Conservation (phyloP, 1,284 basidiomycete genomes). For the Lignosus rhinocerotis region DNA sequence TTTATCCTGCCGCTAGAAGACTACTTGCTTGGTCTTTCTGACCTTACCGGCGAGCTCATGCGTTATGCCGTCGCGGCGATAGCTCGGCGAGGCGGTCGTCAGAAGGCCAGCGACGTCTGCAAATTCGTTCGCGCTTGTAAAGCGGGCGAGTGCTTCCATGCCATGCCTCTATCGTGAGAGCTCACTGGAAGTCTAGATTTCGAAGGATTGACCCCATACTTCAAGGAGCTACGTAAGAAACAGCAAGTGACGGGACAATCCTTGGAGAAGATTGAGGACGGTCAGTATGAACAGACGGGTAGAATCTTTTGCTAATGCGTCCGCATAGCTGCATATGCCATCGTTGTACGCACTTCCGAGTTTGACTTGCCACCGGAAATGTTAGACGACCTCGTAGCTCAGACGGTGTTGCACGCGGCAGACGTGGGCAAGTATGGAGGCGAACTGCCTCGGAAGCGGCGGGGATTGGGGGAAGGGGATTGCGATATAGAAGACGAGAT, state of each 20-base stretch:
- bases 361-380: conserved; percentile 66
- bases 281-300: conserved; percentile 41
- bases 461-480: conserved; percentile 10
- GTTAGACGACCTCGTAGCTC: conserved; percentile 64
- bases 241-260: conserved; percentile 85
- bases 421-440: conserved; percentile 11
- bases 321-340: conserved; percentile 63
- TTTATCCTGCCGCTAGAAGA: conserved; percentile 76
- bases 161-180: not conserved
- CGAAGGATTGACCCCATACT: conserved; percentile 68
- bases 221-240: conserved; percentile 83
- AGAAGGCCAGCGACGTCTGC: conserved; percentile 70
- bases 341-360: conserved; percentile 69
- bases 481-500: conserved; percentile 11
- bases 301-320: not conserved
- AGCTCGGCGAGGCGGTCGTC: conserved; percentile 68
- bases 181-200: conserved; percentile 52
- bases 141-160: conserved; percentile 53
- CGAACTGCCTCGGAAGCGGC: conserved; percentile 10
- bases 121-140: conserved; percentile 81
- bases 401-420: conserved; percentile 36
- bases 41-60: conserved; percentile 98
- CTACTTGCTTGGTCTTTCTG: conserved; percentile 90
- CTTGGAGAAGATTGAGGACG: conserved; percentile 92
- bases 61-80: conserved; percentile 85